These are phyloP conservation scores for Beauveria brongniartii DNA, from an alignment of 2,329 filamentous ascomycete genomes.

Conservation along the genomic window DNA sequence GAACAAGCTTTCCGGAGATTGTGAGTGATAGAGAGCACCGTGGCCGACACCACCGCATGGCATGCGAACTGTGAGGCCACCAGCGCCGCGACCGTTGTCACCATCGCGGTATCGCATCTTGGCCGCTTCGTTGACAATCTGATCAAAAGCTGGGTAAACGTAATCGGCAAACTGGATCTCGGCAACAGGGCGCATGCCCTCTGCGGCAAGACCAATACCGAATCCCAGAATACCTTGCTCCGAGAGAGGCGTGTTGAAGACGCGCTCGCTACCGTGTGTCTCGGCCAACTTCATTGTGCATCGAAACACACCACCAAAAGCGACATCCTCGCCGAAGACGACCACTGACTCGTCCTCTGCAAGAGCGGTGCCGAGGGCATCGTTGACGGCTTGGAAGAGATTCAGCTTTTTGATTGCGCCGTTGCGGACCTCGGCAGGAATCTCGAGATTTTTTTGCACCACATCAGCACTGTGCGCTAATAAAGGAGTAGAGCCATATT, in stretches of 20 bases:
- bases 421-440: conserved; percentile 56
- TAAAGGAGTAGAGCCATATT: conserved; percentile 75
- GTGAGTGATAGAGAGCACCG: conserved; percentile 79
- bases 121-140: conserved; percentile 87
- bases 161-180: conserved; percentile 97
- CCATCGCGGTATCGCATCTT: conserved; percentile 77
- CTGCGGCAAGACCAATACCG: conserved; percentile 78
- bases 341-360: conserved; percentile 77
- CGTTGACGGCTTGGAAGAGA: conserved; percentile 88
- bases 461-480: conserved; percentile 71
- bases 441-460: conserved; percentile 62
- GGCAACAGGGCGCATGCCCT: conserved; percentile 86
- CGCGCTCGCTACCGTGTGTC: conserved; percentile 76
- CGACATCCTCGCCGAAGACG: conserved; percentile 93
- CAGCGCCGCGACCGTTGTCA: conserved; percentile 49
- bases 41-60: conserved; percentile 85
- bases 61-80: conserved; percentile 83
- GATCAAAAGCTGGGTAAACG: conserved; percentile 86
- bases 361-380: conserved; percentile 75
- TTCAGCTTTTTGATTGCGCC: conserved; percentile 80
- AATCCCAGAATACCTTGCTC: conserved; percentile 96
- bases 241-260: conserved; percentile 92
- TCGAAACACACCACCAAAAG: conserved; percentile 93
- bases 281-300: conserved; percentile 87
- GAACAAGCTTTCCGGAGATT: conserved; percentile 83